phyloP scores from a whole-genome alignment of 148 eudicot genomes.

The Persicaria maculosa region DNA sequence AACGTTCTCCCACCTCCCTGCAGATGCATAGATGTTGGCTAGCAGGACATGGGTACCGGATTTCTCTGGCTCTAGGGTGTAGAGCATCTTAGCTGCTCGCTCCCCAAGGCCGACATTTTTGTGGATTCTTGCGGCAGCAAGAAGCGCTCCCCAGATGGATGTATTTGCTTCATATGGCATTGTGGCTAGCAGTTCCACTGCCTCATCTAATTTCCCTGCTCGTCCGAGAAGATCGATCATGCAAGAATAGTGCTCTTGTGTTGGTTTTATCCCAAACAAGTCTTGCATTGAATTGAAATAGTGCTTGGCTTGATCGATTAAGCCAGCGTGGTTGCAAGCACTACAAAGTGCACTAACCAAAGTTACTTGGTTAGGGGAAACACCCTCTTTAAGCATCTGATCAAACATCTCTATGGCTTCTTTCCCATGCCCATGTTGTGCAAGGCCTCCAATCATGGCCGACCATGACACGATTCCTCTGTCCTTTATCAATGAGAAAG shows the following conservation, averaged over 20 bases:
- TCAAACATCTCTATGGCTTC: conserved; percentile 47
- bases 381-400: conserved; percentile 43
- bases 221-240: conserved; percentile 74
- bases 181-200: conserved; percentile 35
- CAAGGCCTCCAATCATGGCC: conserved; percentile 74
- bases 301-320: conserved; percentile 45
- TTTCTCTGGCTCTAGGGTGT: conserved; percentile 53
- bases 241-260: conserved; percentile 65
- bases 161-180: conserved; percentile 72
- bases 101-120: conserved; percentile 54
- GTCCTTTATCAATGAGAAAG: conserved; percentile 41
- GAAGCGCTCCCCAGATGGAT: conserved; percentile 65
- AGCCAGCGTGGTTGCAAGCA: conserved; percentile 69
- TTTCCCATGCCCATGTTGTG: conserved; percentile 68
- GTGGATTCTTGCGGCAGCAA: conserved; percentile 66
- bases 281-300: conserved; percentile 50
- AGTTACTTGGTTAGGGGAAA: conserved; percentile 60
- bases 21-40: conserved; percentile 70
- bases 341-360: conserved; percentile 56
- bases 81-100: conserved; percentile 54
- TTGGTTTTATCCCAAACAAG: conserved; percentile 42
- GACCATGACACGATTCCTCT: conserved; percentile 66
- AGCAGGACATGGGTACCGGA: conserved; percentile 58
- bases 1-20: conserved; percentile 63
- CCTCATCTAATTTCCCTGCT: conserved; percentile 49